A percentile compares a stretch with the other conserved stretches of the same genome.
phyloP scores from a whole-genome alignment of 495 filamentous ascomycete genomes.

The Choiromyces venosus region DNA sequence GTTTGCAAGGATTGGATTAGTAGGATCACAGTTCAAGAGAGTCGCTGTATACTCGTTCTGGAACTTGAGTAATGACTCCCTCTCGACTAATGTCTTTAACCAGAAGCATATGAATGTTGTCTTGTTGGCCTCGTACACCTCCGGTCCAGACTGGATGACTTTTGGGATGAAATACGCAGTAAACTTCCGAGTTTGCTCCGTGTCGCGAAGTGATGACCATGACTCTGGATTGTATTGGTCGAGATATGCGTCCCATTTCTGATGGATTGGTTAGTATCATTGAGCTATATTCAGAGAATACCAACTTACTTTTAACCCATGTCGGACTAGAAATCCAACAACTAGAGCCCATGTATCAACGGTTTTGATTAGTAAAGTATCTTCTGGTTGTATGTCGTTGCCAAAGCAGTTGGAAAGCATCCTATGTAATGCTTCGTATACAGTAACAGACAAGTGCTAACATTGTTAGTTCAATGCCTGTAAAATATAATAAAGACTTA shows the following conservation, averaged over 20 bases:
- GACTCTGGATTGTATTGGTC: conserved; percentile 53
- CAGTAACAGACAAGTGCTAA: conserved; percentile 46
- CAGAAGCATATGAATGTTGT: conserved; percentile 53
- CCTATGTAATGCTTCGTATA: conserved; percentile 52
- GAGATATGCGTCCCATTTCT: conserved; percentile 57
- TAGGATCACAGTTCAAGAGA: conserved; percentile 50
- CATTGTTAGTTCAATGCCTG: conserved; percentile 26
- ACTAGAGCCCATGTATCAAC: conserved; percentile 41
- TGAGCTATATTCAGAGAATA: not conserved
- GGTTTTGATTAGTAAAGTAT: conserved; percentile 51
- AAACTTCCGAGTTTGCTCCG: conserved; percentile 60
- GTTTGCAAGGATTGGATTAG: conserved; percentile 55
- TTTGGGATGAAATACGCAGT: conserved; percentile 57
- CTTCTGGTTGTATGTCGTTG: conserved; percentile 55
- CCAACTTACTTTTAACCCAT: conserved; percentile 36
- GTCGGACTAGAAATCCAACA: conserved; percentile 40
- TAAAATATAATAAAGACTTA: not conserved
- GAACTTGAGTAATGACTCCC: conserved; percentile 61
- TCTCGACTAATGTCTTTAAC: conserved; percentile 59
- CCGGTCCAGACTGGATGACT: conserved; percentile 51
- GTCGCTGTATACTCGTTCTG: conserved; percentile 59
- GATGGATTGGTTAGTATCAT: not conserved
- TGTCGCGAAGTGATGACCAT: conserved; percentile 59
- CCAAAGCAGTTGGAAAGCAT: conserved; percentile 67
- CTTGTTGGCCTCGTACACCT: conserved; percentile 48